Percentiles rank a stretch among this genome's conserved stretches.
phyloP scores from a whole-genome alignment of 1,139 yeast genomes.

The Taphrina pruni region DNA sequence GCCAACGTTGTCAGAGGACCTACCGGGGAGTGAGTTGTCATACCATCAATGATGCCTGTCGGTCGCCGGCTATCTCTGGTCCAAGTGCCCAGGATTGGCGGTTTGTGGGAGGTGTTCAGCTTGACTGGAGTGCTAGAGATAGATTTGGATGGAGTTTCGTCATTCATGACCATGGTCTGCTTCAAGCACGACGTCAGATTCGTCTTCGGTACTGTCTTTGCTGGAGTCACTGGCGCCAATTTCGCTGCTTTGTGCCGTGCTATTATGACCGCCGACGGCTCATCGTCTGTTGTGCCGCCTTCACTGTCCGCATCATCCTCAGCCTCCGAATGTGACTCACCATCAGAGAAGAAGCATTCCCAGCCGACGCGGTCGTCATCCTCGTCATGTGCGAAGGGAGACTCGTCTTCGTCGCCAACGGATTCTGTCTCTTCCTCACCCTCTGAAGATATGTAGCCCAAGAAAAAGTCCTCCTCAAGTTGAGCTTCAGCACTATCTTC shows the following conservation, averaged over 20 bases:
- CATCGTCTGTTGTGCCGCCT: constrained; percentile 36
- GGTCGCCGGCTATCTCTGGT: constrained; percentile 39
- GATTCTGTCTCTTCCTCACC: constrained; percentile 13
- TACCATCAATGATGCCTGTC: constrained; percentile 40
- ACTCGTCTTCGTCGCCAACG: constrained; percentile 24
- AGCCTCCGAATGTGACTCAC: constrained; percentile 26
- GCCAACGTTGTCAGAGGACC: neutral
- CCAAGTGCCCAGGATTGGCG: constrained; percentile 42
- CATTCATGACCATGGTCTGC: constrained; percentile 26
- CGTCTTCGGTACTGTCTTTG: constrained; percentile 21
- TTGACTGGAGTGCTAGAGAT: constrained; percentile 19
- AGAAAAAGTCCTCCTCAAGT: constrained; percentile 32
- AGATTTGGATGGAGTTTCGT: constrained; percentile 29
- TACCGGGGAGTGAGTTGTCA: constrained; percentile 29
- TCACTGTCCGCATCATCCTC: constrained; percentile 20
- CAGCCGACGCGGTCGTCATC: constrained; percentile 34
- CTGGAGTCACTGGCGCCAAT: constrained; percentile 27
- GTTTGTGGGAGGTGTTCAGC: constrained; percentile 34
- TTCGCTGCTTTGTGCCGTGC: constrained; percentile 29
- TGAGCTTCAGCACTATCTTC: constrained; percentile 22
- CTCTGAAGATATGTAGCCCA: constrained; percentile 15
- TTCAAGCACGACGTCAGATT: constrained; percentile 38
- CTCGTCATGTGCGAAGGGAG: constrained; percentile 22
- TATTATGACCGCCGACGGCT: constrained; percentile 23
- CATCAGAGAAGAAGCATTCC: constrained; percentile 36